A percentile compares a stretch with the other conserved stretches of the same genome.
These are phyloP conservation scores for Boletus pseudo-olivaceus DNA, from an alignment of 768 basidiomycete genomes.

Conservation along the genomic window DNA sequence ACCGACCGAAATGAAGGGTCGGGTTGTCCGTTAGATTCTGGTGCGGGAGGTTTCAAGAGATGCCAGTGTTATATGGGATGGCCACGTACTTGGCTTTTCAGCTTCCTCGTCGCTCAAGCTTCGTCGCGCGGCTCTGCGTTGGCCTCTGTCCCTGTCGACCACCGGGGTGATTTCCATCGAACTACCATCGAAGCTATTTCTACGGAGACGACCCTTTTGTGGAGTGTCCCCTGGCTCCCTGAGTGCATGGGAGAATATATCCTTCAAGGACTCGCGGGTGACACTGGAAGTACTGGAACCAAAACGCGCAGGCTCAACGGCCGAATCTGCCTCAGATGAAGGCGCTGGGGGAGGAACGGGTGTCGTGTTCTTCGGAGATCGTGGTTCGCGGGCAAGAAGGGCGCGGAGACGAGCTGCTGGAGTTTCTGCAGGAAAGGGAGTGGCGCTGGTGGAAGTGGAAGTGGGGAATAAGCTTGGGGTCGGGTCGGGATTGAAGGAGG, in stretches of 20 bases:
- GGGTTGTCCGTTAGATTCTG: slow-evolving; percentile 26
- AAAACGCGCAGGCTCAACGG: slow-evolving; percentile 10
- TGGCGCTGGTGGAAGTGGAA: slow-evolving; percentile 4
- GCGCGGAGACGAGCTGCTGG: slow-evolving; percentile 65
- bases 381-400: slow-evolving; percentile 50
- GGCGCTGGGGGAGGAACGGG: slow-evolving; percentile 24
- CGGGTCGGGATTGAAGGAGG: slow-evolving; percentile 8
- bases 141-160: slow-evolving; percentile 38
- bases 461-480: not conserved
- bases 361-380: slow-evolving; percentile 30
- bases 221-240: slow-evolving; percentile 66
- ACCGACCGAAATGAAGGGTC: slow-evolving; percentile 40
- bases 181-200: slow-evolving; percentile 59
- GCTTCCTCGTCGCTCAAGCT: slow-evolving; percentile 69
- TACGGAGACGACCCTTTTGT: slow-evolving; percentile 45
- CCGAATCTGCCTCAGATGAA: slow-evolving; percentile 28
- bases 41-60: slow-evolving; percentile 3
- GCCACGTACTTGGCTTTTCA: slow-evolving; percentile 50
- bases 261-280: slow-evolving; percentile 56
- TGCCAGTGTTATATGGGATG: slow-evolving; percentile 5
- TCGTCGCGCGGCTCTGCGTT: slow-evolving; percentile 48
- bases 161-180: slow-evolving; percentile 56
- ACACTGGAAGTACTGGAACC: slow-evolving; percentile 40
- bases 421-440: slow-evolving; percentile 34
- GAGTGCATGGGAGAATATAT: slow-evolving; percentile 63